Conservation (phyloP, 192 early-diverging fungal species). For the Coemansia sp. region DNA sequence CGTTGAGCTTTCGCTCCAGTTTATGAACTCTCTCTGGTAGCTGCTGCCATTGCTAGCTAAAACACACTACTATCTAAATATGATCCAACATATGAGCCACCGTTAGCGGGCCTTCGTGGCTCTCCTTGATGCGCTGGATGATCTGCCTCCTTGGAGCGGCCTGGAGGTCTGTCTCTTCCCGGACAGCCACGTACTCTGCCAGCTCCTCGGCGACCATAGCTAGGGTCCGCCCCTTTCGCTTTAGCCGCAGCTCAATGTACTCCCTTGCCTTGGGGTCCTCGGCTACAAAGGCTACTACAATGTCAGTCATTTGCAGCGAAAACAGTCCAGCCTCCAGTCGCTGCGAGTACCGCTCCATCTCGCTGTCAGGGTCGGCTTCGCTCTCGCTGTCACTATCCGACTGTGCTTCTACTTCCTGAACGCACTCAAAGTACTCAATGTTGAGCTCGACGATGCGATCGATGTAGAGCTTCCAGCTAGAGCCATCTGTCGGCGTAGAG, state of each 20-base stretch:
- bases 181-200: constrained; percentile 26
- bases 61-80: neutral
- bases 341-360: constrained; percentile 64
- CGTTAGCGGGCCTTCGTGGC: neutral
- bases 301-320: constrained; percentile 69
- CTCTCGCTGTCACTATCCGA: constrained; percentile 56
- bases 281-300: constrained; percentile 65
- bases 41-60: neutral
- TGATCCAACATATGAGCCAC: neutral
- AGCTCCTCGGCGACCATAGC: constrained; percentile 25
- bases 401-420: constrained; percentile 56
- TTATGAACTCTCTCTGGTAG: constrained; percentile 52
- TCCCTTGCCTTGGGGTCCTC: constrained; percentile 47
- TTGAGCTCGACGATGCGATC: constrained; percentile 79
- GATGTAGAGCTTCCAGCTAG: constrained; percentile 77
- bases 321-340: constrained; percentile 81
- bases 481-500: constrained; percentile 38
- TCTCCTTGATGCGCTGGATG: constrained; percentile 3
- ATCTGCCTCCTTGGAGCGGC: neutral
- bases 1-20: constrained; percentile 50
- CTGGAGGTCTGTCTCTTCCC: neutral
- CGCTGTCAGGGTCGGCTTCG: constrained; percentile 53
- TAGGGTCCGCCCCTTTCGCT: constrained; percentile 26
- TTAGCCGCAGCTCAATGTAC: constrained; percentile 28
- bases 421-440: constrained; percentile 63